Conservation (phyloP, 257 asterid species). For the Nicotiana tabacum region DNA sequence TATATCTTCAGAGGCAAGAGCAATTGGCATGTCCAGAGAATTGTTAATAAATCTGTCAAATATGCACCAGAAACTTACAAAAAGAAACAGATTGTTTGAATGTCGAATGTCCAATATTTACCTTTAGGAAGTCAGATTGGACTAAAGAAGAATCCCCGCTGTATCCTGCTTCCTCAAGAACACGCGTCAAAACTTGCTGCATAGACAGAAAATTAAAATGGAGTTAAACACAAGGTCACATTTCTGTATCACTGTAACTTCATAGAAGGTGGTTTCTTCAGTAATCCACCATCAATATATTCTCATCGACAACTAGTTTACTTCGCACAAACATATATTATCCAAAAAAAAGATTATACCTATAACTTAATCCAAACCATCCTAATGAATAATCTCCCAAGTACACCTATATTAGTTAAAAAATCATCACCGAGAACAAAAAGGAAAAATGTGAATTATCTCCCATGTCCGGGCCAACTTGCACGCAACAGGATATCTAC, state of each 20-base stretch:
- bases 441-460: too few relatives aligned
- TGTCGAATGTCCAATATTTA: constrained; percentile 15
- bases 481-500: too few relatives aligned
- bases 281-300: neutral
- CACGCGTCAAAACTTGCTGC: constrained; percentile 67
- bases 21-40: neutral
- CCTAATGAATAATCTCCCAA: too few relatives aligned
- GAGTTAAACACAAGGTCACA: neutral
- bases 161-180: constrained; percentile 92
- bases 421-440: too few relatives aligned
- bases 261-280: neutral
- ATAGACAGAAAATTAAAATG: neutral
- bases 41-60: neutral
- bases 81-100: neutral
- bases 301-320: too few relatives aligned
- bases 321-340: too few relatives aligned
- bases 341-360: too few relatives aligned
- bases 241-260: neutral
- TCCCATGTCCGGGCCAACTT: too few relatives aligned
- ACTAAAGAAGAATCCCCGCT: constrained; percentile 53
- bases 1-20: neutral
- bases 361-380: too few relatives aligned
- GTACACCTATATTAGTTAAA: too few relatives aligned
- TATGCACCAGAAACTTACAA: neutral
- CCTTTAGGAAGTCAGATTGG: constrained; percentile 82